phyloP scores from a whole-genome alignment of 768 basidiomycete genomes.

The Podaxis mareebaensis region DNA sequence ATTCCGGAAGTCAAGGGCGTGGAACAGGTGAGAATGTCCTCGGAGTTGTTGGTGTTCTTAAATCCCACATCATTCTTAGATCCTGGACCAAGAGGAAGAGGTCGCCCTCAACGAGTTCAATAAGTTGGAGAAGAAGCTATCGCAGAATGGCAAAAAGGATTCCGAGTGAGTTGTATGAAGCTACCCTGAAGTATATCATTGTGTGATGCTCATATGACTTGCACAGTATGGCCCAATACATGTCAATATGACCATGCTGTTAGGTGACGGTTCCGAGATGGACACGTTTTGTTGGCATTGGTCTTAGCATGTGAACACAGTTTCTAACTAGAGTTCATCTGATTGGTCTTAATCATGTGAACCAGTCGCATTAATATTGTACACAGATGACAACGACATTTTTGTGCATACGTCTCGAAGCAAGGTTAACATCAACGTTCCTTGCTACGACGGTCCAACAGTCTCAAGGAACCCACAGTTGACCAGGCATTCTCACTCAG shows the following conservation, averaged over 20 bases:
- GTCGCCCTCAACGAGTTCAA: conserved; percentile 87
- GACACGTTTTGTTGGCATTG: neutral
- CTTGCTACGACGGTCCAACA: no score
- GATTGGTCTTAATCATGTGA: neutral
- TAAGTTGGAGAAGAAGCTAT: conserved; percentile 78
- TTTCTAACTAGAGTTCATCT: neutral
- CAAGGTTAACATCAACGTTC: neutral
- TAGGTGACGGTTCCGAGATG: neutral
- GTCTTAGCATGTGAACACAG: neutral
- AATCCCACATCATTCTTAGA: conserved; percentile 40
- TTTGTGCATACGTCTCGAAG: neutral
- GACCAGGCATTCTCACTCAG: neutral
- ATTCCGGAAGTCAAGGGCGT: conserved; percentile 94
- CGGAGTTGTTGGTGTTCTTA: neutral
- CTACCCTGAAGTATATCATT: neutral
- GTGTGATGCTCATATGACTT: conserved; percentile 4
- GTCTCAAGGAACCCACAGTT: no score
- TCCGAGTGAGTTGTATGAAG: conserved; percentile 40
- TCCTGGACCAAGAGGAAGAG: conserved; percentile 87
- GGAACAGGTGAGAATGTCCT: conserved; percentile 62
- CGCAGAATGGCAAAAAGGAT: conserved; percentile 40
- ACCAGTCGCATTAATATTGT: neutral
- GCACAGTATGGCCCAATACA: conserved; percentile 75
- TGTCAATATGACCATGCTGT: conserved; percentile 59
- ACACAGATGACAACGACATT: neutral